Evolutionary conservation across 1,139 yeast genomes (phyloP).

Genomic region (Tardiomyces blankii): DNA sequence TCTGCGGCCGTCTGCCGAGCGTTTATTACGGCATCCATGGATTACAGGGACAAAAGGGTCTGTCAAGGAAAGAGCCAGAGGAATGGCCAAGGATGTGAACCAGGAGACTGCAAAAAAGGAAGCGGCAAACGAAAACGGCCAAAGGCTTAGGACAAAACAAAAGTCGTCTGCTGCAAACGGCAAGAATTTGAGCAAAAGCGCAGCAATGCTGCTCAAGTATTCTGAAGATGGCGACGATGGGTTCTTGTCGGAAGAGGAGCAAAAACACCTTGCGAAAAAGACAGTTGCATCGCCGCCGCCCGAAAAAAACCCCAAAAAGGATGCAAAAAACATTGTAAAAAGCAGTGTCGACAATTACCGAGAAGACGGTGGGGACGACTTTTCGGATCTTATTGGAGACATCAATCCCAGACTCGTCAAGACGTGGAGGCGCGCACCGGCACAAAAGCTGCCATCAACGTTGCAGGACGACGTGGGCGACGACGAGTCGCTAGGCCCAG

Average conservation of each 20-base stretch:
- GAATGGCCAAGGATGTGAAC: background rate
- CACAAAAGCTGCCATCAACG: background rate
- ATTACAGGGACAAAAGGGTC: slow-evolving; percentile 14
- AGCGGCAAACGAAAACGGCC: too few species aligned
- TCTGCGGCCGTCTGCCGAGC: slow-evolving; percentile 45
- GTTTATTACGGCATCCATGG: slow-evolving; percentile 57
- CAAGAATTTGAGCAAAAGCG: slow-evolving; percentile 12
- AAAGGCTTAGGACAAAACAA: too few species aligned
- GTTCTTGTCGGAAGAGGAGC: too few species aligned
- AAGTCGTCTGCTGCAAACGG: too few species aligned
- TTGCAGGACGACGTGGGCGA: background rate
- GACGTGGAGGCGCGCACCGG: background rate
- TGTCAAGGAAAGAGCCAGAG: too few species aligned
- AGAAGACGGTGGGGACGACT: slow-evolving; percentile 17
- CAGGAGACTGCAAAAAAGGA: slow-evolving; percentile 21
- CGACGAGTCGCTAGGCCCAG: background rate
- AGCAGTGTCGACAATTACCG: background rate
- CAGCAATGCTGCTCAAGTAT: background rate
- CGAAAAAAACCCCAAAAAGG: too few species aligned
- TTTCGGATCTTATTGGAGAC: slow-evolving; percentile 20
- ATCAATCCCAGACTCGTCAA: slow-evolving; percentile 6
- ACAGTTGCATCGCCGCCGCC: too few species aligned
- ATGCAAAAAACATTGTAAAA: background rate
- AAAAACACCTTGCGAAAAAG: too few species aligned
- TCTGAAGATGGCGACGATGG: background rate